A percentile compares a stretch with the other conserved stretches of the same genome.
phyloP scores from a whole-genome alignment of 768 basidiomycete species.

The Boletus barrowsii region DNA sequence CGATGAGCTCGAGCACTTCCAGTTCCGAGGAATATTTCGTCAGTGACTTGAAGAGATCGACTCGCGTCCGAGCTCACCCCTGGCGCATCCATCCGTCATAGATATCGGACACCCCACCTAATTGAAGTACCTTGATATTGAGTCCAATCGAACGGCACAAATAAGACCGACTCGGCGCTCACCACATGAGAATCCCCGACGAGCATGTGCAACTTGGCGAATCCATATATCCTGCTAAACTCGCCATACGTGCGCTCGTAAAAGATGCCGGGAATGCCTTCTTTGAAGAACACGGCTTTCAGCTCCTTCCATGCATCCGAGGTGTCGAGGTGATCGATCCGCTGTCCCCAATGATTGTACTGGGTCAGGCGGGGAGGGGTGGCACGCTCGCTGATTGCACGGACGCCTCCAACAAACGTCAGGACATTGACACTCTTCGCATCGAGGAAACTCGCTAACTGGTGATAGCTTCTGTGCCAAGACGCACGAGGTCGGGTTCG shows the following conservation, averaged over 20 bases:
- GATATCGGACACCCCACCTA: slow-evolving; percentile 71
- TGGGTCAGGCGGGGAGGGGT: slow-evolving; percentile 56
- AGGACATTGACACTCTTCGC: background rate
- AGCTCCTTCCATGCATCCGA: slow-evolving; percentile 72
- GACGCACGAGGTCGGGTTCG: slow-evolving; percentile 55
- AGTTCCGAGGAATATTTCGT: background rate
- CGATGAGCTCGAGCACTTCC: slow-evolving; percentile 61
- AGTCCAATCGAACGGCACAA: background rate
- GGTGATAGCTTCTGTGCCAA: slow-evolving; percentile 55
- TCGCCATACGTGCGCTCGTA: slow-evolving; percentile 63
- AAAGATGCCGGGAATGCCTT: slow-evolving; percentile 63
- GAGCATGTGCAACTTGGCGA: slow-evolving; percentile 62
- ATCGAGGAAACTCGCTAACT: slow-evolving; percentile 35
- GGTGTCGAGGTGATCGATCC: slow-evolving; percentile 63
- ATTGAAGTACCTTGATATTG: background rate
- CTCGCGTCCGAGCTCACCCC: slow-evolving; percentile 36
- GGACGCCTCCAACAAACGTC: slow-evolving; percentile 42
- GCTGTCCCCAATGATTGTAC: slow-evolving; percentile 71
- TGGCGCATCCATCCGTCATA: slow-evolving; percentile 78
- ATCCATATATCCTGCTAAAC: slow-evolving; percentile 60
- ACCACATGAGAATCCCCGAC: slow-evolving; percentile 65
- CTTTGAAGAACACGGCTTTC: slow-evolving; percentile 61
- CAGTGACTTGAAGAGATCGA: background rate
- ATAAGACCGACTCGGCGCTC: slow-evolving; percentile 8
- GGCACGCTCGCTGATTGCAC: slow-evolving; percentile 42